Conservation (phyloP, 2,329 filamentous ascomycete species). For the Hypoxylon sp. region DNA sequence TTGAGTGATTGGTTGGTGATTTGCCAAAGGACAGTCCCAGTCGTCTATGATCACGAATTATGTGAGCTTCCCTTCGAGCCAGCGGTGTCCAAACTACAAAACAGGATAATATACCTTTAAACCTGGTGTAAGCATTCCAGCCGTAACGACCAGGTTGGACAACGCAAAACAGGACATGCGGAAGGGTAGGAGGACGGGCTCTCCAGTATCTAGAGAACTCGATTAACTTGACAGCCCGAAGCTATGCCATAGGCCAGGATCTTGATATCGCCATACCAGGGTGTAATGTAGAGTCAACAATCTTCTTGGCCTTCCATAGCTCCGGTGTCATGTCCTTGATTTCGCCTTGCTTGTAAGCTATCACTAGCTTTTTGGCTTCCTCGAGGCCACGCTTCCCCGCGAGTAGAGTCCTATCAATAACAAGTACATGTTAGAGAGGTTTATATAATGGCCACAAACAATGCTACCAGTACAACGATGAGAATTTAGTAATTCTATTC, state of each 20-base stretch:
- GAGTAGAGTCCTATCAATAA: conserved; percentile 81
- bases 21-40: conserved; percentile 93
- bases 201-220: conserved; percentile 80
- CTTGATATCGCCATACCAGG: conserved; percentile 74
- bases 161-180: conserved; percentile 97
- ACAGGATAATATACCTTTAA: conserved; percentile 69
- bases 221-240: conserved; percentile 36
- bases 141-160: conserved; percentile 94
- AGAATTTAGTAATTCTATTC: conserved; percentile 55
- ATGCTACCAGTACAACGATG: conserved; percentile 5
- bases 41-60: conserved; percentile 67
- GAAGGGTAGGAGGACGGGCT: conserved; percentile 93
- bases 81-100: not conserved
- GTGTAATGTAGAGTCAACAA: conserved; percentile 95
- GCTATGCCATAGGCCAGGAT: conserved; percentile 6
- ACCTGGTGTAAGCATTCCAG: conserved; percentile 95
- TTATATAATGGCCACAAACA: not conserved
- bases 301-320: conserved; percentile 95
- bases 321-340: conserved; percentile 86
- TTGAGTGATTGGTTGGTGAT: conserved; percentile 97
- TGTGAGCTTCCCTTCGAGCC: conserved; percentile 29
- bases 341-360: conserved; percentile 89
- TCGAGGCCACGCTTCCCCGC: conserved; percentile 84
- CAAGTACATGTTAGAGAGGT: conserved; percentile 37
- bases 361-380: conserved; percentile 84